These are phyloP conservation scores for Vicia faba DNA, from an alignment of 306 rosid species.

Conservation along the genomic window DNA sequence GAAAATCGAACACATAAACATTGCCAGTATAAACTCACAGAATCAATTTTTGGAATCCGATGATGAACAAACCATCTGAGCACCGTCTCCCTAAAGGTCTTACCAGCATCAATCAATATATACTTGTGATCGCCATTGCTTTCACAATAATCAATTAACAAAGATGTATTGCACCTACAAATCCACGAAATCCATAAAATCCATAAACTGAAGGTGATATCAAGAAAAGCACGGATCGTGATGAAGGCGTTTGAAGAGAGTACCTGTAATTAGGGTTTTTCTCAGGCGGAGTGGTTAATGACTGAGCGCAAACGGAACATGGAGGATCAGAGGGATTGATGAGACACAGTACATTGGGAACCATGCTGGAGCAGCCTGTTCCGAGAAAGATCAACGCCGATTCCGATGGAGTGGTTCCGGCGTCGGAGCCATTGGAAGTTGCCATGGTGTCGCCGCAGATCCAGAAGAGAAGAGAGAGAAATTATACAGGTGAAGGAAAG, in stretches of 20 bases:
- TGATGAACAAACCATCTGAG: slow-evolving; percentile 86
- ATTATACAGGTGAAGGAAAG: not conserved
- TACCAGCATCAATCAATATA: slow-evolving; percentile 86
- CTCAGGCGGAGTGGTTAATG: slow-evolving; percentile 65
- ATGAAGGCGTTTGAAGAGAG: not conserved
- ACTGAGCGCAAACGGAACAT: slow-evolving; percentile 72
- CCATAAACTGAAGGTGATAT: slow-evolving; percentile 7
- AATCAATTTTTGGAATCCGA: slow-evolving; percentile 85
- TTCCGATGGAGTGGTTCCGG: slow-evolving; percentile 37
- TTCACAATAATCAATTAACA: slow-evolving; percentile 75
- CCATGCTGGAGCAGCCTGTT: slow-evolving; percentile 89
- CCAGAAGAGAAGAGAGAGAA: slow-evolving; percentile 9
- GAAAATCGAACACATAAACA: not conserved
- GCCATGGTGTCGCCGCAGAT: slow-evolving; percentile 55
- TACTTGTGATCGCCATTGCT: slow-evolving; percentile 58
- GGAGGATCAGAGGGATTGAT: slow-evolving; percentile 84
- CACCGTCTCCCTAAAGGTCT: slow-evolving; percentile 91
- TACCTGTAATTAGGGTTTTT: slow-evolving; percentile 90
- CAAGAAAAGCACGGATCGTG: not conserved
- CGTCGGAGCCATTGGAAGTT: slow-evolving; percentile 41
- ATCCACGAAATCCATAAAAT: slow-evolving; percentile 32
- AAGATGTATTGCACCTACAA: slow-evolving; percentile 89
- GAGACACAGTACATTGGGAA: slow-evolving; percentile 77
- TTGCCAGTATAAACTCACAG: slow-evolving; percentile 56
- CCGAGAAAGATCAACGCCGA: slow-evolving; percentile 92